A percentile compares a stretch with the other conserved stretches of the same genome.
Evolutionary conservation across 2,329 filamentous ascomycete genomes (phyloP).

Genomic region (Coniochaeta pulveracea): DNA sequence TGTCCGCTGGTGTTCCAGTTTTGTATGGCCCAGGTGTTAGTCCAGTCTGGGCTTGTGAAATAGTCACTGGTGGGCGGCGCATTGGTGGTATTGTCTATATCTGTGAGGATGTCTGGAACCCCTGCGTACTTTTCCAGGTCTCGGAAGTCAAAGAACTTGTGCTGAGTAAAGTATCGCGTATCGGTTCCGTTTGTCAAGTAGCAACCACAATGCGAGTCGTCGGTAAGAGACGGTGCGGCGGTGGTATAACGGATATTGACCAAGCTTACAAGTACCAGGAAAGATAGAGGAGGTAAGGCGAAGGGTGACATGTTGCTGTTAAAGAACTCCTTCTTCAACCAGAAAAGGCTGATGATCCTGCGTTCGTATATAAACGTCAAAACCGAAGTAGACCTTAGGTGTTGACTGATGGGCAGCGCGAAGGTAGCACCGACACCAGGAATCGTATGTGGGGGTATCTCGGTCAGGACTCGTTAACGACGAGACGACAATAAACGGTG

Average conservation of each 20-base stretch:
- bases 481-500: not conserved
- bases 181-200: constrained; percentile 34
- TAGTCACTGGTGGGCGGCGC: constrained; percentile 25
- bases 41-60: constrained; percentile 25
- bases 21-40: constrained; percentile 23
- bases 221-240: constrained; percentile 11
- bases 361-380: no score
- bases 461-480: not conserved
- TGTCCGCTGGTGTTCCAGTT: constrained; percentile 26
- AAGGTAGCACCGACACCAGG: not conserved
- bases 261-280: constrained; percentile 11
- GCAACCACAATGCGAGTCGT: constrained; percentile 30
- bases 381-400: not conserved
- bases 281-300: not conserved
- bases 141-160: constrained; percentile 39
- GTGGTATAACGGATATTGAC: constrained; percentile 6
- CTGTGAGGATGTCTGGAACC: constrained; percentile 20
- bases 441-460: not conserved
- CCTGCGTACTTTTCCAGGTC: constrained; percentile 25
- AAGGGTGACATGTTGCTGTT: not conserved
- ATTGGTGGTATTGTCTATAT: constrained; percentile 14
- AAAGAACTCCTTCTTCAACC: not conserved
- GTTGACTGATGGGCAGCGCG: not conserved
- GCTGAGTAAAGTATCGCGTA: constrained; percentile 29
- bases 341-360: not conserved